Evolutionary conservation across 129 eudicot species (phyloP), one percentile per base, ranked within the genome.

Genomic region (Artemisia argyi): DNA sequence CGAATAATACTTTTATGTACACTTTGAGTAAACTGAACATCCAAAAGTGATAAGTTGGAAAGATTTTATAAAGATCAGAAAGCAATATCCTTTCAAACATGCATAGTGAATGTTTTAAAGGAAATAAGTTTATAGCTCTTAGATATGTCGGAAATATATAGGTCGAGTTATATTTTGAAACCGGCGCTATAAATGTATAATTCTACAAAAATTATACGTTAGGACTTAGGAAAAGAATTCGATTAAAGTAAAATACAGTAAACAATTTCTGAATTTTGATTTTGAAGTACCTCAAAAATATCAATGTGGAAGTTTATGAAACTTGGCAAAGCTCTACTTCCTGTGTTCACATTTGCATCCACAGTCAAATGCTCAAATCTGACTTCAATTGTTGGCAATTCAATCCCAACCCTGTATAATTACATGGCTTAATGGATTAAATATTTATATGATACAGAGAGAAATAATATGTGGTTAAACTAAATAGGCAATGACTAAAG

Each of bases 301-400:
- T 82, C 87, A 78, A 81, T 67, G 70, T 68, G 73, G 66, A 85
- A 89, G 77, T 92, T 92, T 53, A 86, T 61, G 48, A 92, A 81
- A 56, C 96, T 81, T 57, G 98, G 98, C 74, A 92, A 57, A 59
- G 96, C 91, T 74, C 98, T 77, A 73, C 96, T 79, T 51, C 97
- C 97, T 3, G 85, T 87, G 76, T 82, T 76, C 47, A 86, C 93
- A 80, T 91, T 87, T 48, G 92, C 92, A 17, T 87, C 92, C 61
- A 91, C 81, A 15, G 69, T 88, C 61, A 91, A 75, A 72, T 88
- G 83, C 70, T 92, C 88, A 68, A 77, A 92, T 73, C 94, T 78
- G 18, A 92, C 96, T 85, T 92, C 96, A 55, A 89, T 85, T 65
- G 91, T 89, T 24, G 96, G 98, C 66, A 90, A 77, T 7, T 76